Base-by-base conservation (phyloP, 2,329 filamentous ascomycete genomes). In the Nannizziopsis arthrosporioides region DNA sequence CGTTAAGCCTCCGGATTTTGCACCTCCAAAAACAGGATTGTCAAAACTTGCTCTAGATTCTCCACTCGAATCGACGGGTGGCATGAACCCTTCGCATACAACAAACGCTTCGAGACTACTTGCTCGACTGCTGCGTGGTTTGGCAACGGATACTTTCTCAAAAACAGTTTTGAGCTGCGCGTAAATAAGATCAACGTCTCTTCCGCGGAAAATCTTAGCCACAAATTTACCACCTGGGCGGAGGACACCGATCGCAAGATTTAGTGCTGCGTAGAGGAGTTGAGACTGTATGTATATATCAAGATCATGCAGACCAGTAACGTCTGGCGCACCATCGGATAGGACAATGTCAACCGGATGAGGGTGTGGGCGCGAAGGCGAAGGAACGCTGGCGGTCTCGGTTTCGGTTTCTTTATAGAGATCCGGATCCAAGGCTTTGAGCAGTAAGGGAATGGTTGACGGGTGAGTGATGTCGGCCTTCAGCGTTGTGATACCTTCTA, bases 231-330 rank as follows among this genome's bases (percentile, higher is more conserved):
- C 92, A 38, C 92, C 92, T 0, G 89, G 89, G 51, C 85, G 84
- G 17, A 98, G 77, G 10, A 98, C 88, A 62, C 90, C 94, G 10
- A 95, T 78, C 0, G 92, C 88, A 2, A 98, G 78, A 64, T 95
- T 94, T 15, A 98, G 77, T 0, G 92, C 92, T 0, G 90, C 87
- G 66, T 93, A 95, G 43, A 98, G 81, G 7, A 98, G 76, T 67
- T 96, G 92, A 7, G 85, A 89, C 68, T 98, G 92, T 14, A 98
- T 85, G 67, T 98, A 98, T 57, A 96, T 96, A 67, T 98, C 92
- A 32, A 98, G 78, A 64, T 98, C 92, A 65, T 98, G 92, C 1
- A 98, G 75, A 15, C 92, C 92, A 0, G 92, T 98, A 10, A 98
- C 92, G 60, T 98, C 92, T 0, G 92, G 92, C 0, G 92, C 92